Conservation (phyloP, 139 green algal species). For the Ettlia oleoabundans region DNA sequence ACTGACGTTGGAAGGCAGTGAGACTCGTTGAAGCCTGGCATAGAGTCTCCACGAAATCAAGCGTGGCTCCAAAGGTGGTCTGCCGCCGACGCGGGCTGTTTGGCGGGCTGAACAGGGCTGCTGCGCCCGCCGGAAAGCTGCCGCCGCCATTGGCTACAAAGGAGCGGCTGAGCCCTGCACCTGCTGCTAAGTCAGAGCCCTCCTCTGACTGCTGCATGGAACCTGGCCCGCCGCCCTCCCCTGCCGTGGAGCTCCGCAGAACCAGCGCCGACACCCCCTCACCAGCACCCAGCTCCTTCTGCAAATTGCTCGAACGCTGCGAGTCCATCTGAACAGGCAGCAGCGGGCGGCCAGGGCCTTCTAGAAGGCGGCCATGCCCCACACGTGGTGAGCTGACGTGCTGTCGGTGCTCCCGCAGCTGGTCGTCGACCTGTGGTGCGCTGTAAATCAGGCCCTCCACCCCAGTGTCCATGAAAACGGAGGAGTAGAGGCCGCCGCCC, state of each 20-base stretch:
- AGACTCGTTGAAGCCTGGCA: constrained; percentile 85
- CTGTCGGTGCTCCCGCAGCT: constrained; percentile 7
- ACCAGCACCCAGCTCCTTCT: constrained; percentile 67
- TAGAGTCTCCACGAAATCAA: constrained; percentile 97
- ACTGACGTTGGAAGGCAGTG: constrained; percentile 63
- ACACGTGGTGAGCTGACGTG: constrained; percentile 1
- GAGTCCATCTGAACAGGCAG: neutral
- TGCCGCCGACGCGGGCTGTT: constrained; percentile 74
- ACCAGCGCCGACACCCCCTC: constrained; percentile 73
- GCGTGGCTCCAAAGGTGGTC: constrained; percentile 88
- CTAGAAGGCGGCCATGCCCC: constrained; percentile 3
- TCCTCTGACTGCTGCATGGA: neutral
- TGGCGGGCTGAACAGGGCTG: constrained; percentile 40
- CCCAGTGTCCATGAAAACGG: constrained; percentile 60
- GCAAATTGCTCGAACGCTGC: constrained; percentile 14
- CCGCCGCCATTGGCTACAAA: neutral
- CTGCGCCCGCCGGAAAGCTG: neutral
- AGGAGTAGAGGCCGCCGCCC: constrained; percentile 57
- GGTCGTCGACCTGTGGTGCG: neutral
- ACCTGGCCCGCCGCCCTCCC: neutral
- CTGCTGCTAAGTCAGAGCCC: no score
- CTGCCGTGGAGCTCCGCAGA: constrained; percentile 28
- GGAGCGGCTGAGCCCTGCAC: no score
- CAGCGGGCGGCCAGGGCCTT: constrained; percentile 20
- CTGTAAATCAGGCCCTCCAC: constrained; percentile 63